These are phyloP conservation scores for Coemansia sp. DNA, from an alignment of 192 early-diverging fungal species.

Conservation along the genomic window DNA sequence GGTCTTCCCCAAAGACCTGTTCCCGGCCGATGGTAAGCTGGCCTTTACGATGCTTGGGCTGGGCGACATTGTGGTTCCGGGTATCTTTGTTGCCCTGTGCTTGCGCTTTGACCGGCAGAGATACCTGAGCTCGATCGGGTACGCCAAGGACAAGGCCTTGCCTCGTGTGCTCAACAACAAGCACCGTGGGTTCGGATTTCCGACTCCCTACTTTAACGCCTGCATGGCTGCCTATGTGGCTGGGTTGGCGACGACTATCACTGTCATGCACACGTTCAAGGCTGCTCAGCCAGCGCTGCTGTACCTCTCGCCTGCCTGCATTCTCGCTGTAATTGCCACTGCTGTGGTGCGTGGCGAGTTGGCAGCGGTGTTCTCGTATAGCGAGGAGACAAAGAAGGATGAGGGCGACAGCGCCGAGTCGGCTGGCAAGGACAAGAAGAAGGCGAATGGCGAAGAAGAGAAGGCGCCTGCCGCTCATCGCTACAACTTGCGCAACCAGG, in stretches of 20 bases:
- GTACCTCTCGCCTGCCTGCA: constrained; percentile 96
- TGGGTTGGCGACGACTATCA: constrained; percentile 85
- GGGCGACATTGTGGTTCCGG: constrained; percentile 97
- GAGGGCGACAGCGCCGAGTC: constrained; percentile 37
- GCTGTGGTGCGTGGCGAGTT: constrained; percentile 68
- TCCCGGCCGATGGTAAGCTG: constrained; percentile 31
- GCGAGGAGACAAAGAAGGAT: constrained; percentile 58
- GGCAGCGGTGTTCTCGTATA: constrained; percentile 62
- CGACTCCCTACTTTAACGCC: constrained; percentile 86
- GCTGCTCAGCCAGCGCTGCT: constrained; percentile 95
- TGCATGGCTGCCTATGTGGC: constrained; percentile 76
- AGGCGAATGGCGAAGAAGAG: constrained; percentile 37
- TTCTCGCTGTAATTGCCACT: constrained; percentile 72
- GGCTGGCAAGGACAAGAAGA: constrained; percentile 13
- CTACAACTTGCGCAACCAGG: constrained; percentile 38
- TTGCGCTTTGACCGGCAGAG: constrained; percentile 83
- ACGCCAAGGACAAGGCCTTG: constrained; percentile 53
- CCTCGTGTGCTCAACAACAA: constrained; percentile 32
- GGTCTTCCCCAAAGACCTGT: constrained; percentile 72
- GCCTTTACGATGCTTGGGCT: constrained; percentile 92
- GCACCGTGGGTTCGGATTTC: constrained; percentile 57
- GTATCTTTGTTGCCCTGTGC: constrained; percentile 90
- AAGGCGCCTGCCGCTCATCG: constrained; percentile 18
- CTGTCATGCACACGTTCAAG: constrained; percentile 93
- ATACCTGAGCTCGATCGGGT: constrained; percentile 60